phyloP scores from a whole-genome alignment of 768 basidiomycete species.

The Leccinum rimulosum region DNA sequence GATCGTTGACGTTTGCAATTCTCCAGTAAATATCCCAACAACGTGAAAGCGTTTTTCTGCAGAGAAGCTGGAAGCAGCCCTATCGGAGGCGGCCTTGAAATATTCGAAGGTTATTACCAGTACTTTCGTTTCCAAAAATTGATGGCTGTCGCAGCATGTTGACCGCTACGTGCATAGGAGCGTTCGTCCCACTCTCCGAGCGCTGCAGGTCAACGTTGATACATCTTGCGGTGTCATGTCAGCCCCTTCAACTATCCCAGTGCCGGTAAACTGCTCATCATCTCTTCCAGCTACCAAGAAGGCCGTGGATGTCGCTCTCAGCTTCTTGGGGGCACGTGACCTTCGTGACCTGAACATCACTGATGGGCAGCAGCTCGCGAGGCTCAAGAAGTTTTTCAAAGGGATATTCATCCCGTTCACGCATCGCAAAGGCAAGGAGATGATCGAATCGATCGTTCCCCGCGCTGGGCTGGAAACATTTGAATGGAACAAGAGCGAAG shows the following conservation, averaged over 20 bases:
- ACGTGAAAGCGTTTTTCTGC: constrained; percentile 45
- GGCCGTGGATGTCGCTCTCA: constrained; percentile 31
- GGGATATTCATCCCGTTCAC: constrained; percentile 33
- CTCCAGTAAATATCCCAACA: constrained; percentile 43
- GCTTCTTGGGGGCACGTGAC: constrained; percentile 24
- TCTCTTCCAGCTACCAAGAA: constrained; percentile 24
- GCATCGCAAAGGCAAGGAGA: constrained; percentile 28
- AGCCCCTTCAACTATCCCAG: background rate
- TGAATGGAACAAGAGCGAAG: constrained; percentile 31
- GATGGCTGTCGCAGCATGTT: background rate
- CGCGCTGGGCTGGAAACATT: constrained; percentile 42
- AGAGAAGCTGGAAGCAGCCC: constrained; percentile 25
- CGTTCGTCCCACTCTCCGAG: constrained; percentile 41
- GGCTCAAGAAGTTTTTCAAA: constrained; percentile 40
- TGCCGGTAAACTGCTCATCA: background rate
- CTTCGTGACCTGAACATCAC: constrained; percentile 31
- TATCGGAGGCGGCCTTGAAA: constrained; percentile 37
- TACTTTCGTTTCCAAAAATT: constrained; percentile 22
- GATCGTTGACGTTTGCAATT: background rate
- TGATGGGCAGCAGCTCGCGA: constrained; percentile 27
- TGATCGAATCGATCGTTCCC: constrained; percentile 36
- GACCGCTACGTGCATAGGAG: constrained; percentile 32
- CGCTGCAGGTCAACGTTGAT: constrained; percentile 47
- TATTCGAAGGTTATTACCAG: constrained; percentile 53
- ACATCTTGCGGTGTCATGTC: constrained; percentile 47